phyloP scores from a whole-genome alignment of 2,329 filamentous ascomycete species.

The Helminthosporium solani region DNA sequence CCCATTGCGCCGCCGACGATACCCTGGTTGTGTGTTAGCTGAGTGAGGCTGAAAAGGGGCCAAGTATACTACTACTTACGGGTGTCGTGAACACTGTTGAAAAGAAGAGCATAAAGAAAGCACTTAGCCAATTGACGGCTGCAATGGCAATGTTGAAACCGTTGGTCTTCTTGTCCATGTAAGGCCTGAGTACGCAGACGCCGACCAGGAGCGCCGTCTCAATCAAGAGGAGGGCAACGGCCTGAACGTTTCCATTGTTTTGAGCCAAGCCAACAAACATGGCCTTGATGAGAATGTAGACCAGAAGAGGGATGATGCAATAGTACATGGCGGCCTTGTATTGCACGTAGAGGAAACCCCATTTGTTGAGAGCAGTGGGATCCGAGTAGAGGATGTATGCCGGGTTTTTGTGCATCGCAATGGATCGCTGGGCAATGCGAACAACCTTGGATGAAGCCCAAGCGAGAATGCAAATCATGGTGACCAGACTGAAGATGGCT shows the following conservation, averaged over 20 bases:
- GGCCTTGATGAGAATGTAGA: conserved; percentile 80
- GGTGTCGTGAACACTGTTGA: conserved; percentile 83
- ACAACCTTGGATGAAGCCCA: conserved; percentile 93
- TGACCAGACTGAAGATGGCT: conserved; percentile 84
- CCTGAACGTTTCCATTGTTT: conserved; percentile 68
- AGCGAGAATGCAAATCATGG: conserved; percentile 71
- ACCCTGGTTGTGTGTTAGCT: conserved; percentile 47
- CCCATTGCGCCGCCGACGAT: conserved; percentile 87
- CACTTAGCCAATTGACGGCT: conserved; percentile 85
- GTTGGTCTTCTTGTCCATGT: conserved; percentile 99
- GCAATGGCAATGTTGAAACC: conserved; percentile 93
- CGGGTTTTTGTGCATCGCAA: conserved; percentile 90
- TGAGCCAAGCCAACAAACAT: conserved; percentile 87
- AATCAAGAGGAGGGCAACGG: conserved; percentile 77
- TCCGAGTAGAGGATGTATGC: conserved; percentile 97
- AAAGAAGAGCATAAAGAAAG: conserved; percentile 86
- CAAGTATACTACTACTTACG: conserved; percentile 45
- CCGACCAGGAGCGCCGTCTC: conserved; percentile 76
- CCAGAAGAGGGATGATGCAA: conserved; percentile 79
- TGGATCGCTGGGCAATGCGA: conserved; percentile 81
- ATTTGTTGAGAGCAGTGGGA: conserved; percentile 91
- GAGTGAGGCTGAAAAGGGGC: background rate
- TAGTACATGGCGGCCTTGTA: conserved; percentile 96
- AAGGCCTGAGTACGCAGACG: conserved; percentile 79
- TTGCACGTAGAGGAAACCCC: conserved; percentile 96